A percentile compares a stretch with the other conserved stretches of the same genome.
phyloP scores from a whole-genome alignment of 495 filamentous ascomycete species.

The Diplogelasinospora grovesii region DNA sequence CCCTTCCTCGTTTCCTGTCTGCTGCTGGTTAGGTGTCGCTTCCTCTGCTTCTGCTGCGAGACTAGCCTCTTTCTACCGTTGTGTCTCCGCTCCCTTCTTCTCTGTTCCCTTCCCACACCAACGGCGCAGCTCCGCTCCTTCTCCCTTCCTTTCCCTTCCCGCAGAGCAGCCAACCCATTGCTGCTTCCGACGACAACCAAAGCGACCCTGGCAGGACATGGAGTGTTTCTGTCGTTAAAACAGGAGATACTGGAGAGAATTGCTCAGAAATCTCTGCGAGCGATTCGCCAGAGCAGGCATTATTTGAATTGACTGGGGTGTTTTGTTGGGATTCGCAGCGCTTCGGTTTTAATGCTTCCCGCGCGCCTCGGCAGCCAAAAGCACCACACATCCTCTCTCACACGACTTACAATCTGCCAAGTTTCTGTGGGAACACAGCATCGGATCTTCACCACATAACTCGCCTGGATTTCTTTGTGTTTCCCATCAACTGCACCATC shows the following conservation, averaged over 20 bases:
- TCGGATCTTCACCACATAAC: conserved; percentile 5
- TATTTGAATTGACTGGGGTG: conserved; percentile 1
- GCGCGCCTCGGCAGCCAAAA: conserved; percentile 12
- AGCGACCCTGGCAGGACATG: background rate
- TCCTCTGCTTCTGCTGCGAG: conserved; percentile 4
- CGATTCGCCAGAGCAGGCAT: background rate
- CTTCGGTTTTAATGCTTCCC: conserved; percentile 11
- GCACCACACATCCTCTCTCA: conserved; percentile 4
- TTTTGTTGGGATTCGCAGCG: conserved; percentile 5
- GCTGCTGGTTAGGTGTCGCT: conserved; percentile 9
- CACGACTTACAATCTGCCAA: conserved; percentile 8
- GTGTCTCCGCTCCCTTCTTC: conserved; percentile 5
- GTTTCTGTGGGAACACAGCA: conserved; percentile 10
- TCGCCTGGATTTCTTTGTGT: conserved; percentile 2
- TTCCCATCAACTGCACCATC: background rate
- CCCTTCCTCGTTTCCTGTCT: conserved; percentile 25
- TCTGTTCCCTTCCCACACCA: conserved; percentile 2
- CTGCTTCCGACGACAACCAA: background rate
- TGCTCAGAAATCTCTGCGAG: too few relatives aligned
- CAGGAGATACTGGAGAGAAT: too few relatives aligned
- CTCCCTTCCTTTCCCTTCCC: conserved; percentile 11
- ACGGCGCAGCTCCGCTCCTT: too few relatives aligned
- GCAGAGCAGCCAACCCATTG: background rate
- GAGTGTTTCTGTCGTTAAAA: background rate
- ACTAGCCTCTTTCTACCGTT: conserved; percentile 1